Base-by-base conservation (phyloP, 495 filamentous ascomycete species). In the Aspergillus ostianus region DNA sequence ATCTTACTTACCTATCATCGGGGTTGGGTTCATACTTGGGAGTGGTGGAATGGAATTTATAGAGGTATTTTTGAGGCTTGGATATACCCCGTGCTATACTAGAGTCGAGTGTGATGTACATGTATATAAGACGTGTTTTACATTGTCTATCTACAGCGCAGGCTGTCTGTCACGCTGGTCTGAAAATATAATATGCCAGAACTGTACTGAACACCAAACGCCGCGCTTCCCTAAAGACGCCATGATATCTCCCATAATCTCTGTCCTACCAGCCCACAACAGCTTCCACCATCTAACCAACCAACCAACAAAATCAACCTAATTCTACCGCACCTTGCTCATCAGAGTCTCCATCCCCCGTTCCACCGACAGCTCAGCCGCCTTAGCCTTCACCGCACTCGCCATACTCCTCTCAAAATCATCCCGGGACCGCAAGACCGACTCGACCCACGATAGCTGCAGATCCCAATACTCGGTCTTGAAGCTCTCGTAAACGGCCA, bases 401-500 rank as follows among this genome's bases (percentile, higher is more conserved):
- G 97, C 72, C 90, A 97, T 91, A 59, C 84, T 85, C 62, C 93
- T 81, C 67, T 97, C 93, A 74, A 96, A 97, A 73, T 99, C 94
- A 73, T 99, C 94, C 58, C 94, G 77, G 4, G 86, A 77, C 72
- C 92, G 81, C 57, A 99, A 69, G 60, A 96, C 94, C 19, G 89
- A 86, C 78, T 99, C 94, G n/a, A 98, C 92, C 94, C 94, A 99
- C 27, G 85, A 87, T 53, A 97, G 84, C 73, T 93, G 91, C 67
- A 97, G 78, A 74, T 99, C 94, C 93, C 93, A 97, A 69, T 96
- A 96, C 58, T 85, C 80, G 32, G 76, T 71, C 78, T 96, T 97
- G 74, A 98, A 92, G 17, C 78, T 76, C 64, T 89, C 90, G 52
- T 96, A 98, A 7, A 90, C 85, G 27, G 84, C 82, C 4, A 90